Evolutionary conservation across 2,329 filamentous ascomycete species (phyloP).

Genomic region (Microsporum canis): DNA sequence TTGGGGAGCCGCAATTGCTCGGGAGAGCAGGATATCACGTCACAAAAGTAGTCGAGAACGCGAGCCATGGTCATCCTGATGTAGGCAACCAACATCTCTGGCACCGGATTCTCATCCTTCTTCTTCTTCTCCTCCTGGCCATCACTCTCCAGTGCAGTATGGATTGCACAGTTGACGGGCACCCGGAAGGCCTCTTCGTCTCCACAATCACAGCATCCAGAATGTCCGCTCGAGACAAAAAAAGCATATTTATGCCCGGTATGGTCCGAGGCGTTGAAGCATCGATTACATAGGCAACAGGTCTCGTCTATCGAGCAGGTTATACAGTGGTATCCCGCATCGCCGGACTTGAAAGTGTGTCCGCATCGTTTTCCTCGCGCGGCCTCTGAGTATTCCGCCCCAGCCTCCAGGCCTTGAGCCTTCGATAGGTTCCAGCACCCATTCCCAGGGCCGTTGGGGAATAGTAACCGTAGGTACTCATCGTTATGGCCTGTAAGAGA

Average conservation of each 20-base stretch:
- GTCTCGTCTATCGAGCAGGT: constrained; percentile 93
- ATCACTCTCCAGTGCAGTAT: constrained; percentile 52
- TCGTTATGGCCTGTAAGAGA: constrained; percentile 66
- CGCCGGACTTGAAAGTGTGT: constrained; percentile 90
- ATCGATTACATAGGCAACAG: constrained; percentile 84
- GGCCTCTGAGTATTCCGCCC: constrained; percentile 85
- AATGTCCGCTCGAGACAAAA: constrained; percentile 76
- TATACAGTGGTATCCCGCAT: constrained; percentile 87
- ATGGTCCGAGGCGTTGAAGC: constrained; percentile 92
- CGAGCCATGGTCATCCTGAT: constrained; percentile 79
- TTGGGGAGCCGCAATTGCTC: constrained; percentile 85
- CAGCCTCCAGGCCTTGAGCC: constrained; percentile 84
- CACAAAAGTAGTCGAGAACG: constrained; percentile 87
- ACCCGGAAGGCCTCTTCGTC: constrained; percentile 88
- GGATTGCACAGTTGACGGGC: constrained; percentile 85
- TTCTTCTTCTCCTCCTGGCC: constrained; percentile 37
- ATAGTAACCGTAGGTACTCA: constrained; percentile 67
- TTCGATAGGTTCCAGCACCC: constrained; percentile 64
- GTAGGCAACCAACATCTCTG: constrained; percentile 61
- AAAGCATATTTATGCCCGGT: constrained; percentile 86
- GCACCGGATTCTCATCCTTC: constrained; percentile 55
- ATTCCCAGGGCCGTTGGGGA: constrained; percentile 60
- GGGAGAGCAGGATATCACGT: constrained; percentile 94
- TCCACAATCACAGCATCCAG: constrained; percentile 93
- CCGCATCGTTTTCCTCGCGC: constrained; percentile 89